A percentile compares a stretch with the other conserved stretches of the same genome.
Evolutionary conservation across 306 rosid genomes (phyloP).

Genomic region (Cucurbita moschata): DNA sequence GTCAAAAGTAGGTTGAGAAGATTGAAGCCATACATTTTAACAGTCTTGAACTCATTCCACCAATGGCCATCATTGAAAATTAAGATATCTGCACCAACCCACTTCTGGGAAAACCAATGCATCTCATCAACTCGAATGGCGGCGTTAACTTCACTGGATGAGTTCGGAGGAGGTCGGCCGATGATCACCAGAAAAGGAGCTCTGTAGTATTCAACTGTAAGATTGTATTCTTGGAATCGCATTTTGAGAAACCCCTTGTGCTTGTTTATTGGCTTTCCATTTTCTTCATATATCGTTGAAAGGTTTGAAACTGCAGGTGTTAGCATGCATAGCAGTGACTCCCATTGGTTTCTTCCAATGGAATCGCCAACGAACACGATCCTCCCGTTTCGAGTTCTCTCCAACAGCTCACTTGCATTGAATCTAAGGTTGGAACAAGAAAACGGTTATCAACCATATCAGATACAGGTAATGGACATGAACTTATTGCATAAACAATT

Average conservation of each 20-base stretch:
- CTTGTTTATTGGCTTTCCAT: constrained; percentile 63
- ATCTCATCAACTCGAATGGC: constrained; percentile 42
- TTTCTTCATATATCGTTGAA: constrained; percentile 58
- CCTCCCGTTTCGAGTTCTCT: constrained; percentile 58
- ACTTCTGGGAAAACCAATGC: constrained; percentile 49
- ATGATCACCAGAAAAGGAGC: constrained; percentile 42
- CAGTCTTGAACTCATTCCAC: constrained; percentile 71
- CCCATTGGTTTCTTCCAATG: constrained; percentile 88
- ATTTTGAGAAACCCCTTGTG: constrained; percentile 63
- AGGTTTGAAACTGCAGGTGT: constrained; percentile 40
- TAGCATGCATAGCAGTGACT: constrained; percentile 73
- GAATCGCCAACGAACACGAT: constrained; percentile 90
- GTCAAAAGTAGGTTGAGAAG: not conserved
- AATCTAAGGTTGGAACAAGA: constrained; percentile 23
- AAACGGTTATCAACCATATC: not conserved
- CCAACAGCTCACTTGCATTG: constrained; percentile 63
- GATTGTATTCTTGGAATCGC: constrained; percentile 48
- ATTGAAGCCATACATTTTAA: constrained; percentile 19
- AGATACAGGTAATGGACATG: not conserved
- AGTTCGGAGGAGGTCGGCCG: constrained; percentile 49
- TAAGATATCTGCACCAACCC: constrained; percentile 55
- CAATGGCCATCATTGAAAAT: constrained; percentile 76
- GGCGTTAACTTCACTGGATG: constrained; percentile 17
- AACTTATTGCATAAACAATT: no score
- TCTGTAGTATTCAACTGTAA: constrained; percentile 76